These are phyloP conservation scores for Lactarius vividus DNA, from an alignment of 768 basidiomycete species.

Conservation along the genomic window DNA sequence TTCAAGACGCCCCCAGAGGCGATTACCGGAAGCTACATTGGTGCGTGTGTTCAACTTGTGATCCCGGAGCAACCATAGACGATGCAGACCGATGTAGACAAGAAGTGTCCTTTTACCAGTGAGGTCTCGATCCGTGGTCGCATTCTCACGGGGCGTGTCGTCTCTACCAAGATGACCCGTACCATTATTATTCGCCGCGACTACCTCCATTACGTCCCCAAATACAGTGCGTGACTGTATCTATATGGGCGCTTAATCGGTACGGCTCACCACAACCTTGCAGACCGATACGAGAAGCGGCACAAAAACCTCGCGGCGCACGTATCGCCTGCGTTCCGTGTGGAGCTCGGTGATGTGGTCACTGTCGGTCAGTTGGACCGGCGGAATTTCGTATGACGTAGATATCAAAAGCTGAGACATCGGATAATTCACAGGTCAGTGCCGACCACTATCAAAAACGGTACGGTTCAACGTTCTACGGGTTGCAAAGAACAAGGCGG, in stretches of 20 bases:
- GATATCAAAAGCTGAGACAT: constrained; percentile 7
- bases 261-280: not conserved
- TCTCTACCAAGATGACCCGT: constrained; percentile 99
- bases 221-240: constrained; percentile 75
- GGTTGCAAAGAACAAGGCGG: constrained; percentile 90
- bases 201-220: constrained; percentile 95
- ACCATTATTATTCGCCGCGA: constrained; percentile 95
- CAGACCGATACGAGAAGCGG: constrained; percentile 97
- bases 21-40: constrained; percentile 94
- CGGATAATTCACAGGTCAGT: constrained; percentile 66
- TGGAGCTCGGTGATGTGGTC: constrained; percentile 88
- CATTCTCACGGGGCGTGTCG: constrained; percentile 95
- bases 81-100: constrained; percentile 55
- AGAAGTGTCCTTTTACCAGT: constrained; percentile 99
- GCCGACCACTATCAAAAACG: constrained; percentile 97
- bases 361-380: constrained; percentile 75
- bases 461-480: constrained; percentile 99
- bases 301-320: constrained; percentile 99
- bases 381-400: not conserved
- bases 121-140: constrained; percentile 97
- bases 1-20: constrained; percentile 97
- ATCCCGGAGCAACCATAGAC: not conserved
- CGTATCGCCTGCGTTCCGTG: constrained; percentile 98
- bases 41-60: constrained; percentile 46
- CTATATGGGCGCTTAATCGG: not conserved